Conservation (phyloP, 495 filamentous ascomycete species). For the Penicillium waksmanii region DNA sequence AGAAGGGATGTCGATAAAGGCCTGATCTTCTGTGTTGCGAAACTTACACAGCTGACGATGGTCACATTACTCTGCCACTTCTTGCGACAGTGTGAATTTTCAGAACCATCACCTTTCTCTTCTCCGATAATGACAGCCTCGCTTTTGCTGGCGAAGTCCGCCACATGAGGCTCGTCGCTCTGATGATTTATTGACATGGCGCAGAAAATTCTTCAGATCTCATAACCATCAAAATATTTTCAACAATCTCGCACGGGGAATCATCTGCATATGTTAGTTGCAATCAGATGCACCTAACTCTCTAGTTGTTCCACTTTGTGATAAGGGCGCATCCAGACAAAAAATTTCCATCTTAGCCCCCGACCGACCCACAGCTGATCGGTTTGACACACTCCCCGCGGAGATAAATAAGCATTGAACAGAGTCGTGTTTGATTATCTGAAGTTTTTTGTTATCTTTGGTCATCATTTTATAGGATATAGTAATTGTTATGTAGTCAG, state of each 20-base stretch:
- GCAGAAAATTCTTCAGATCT: background rate
- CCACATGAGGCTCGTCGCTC: background rate
- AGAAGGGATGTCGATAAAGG: background rate
- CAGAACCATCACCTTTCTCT: background rate
- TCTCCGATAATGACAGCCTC: slow-evolving; percentile 1
- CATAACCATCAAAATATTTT: background rate
- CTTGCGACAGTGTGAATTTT: slow-evolving; percentile 19
- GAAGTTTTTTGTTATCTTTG: background rate
- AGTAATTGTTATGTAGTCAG: no score
- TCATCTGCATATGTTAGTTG: background rate
- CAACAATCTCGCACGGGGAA: background rate
- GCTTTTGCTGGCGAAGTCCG: background rate
- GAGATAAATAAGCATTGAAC: slow-evolving; percentile 1
- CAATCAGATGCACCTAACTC: background rate
- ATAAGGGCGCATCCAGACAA: slow-evolving; percentile 1
- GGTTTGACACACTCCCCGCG: slow-evolving; percentile 1
- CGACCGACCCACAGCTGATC: slow-evolving; percentile 4
- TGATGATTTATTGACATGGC: background rate
- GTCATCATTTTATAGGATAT: no score
- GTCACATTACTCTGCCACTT: slow-evolving; percentile 35
- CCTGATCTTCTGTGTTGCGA: background rate
- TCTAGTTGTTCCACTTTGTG: slow-evolving; percentile 3
- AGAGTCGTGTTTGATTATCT: background rate
- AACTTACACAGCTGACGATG: slow-evolving; percentile 32
- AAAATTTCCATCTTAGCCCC: background rate